Conservation (phyloP, 2,329 filamentous ascomycete genomes). For the Paradendryphiella salina region DNA sequence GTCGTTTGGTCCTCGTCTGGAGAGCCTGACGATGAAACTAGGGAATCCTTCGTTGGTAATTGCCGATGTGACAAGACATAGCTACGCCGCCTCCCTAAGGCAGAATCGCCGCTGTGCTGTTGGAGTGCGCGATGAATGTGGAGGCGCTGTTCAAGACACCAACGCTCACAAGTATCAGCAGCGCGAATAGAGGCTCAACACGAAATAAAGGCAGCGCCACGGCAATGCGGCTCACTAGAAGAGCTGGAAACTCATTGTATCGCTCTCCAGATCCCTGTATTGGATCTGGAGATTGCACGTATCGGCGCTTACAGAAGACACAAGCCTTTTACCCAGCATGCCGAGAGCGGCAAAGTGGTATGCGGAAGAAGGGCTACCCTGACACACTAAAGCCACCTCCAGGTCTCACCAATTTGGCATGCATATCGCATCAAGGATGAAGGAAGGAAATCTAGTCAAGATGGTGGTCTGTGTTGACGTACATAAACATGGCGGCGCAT, state of each 20-base stretch:
- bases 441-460: slow-evolving; percentile 19
- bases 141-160: slow-evolving; percentile 23
- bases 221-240: slow-evolving; percentile 37
- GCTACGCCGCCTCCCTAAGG: slow-evolving; percentile 15
- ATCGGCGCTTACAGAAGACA: slow-evolving; percentile 35
- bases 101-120: slow-evolving; percentile 17
- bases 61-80: background rate
- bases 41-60: slow-evolving; percentile 4
- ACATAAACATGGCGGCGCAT: slow-evolving; percentile 39
- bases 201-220: slow-evolving; percentile 26
- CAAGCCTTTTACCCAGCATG: slow-evolving; percentile 33
- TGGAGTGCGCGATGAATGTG: slow-evolving; percentile 14
- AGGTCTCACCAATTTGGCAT: slow-evolving; percentile 39
- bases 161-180: slow-evolving; percentile 17
- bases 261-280: slow-evolving; percentile 22
- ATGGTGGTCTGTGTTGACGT: slow-evolving; percentile 28
- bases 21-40: slow-evolving; percentile 14
- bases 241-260: slow-evolving; percentile 23
- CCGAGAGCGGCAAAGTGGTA: slow-evolving; percentile 30
- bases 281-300: slow-evolving; percentile 28
- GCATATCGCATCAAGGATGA: slow-evolving; percentile 35
- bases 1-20: slow-evolving; percentile 17
- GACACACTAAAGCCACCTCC: slow-evolving; percentile 34
- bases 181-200: slow-evolving; percentile 40
- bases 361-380: slow-evolving; percentile 25